Base-by-base conservation (phyloP, 1,139 yeast species). In the Geotrichum fermentans region DNA sequence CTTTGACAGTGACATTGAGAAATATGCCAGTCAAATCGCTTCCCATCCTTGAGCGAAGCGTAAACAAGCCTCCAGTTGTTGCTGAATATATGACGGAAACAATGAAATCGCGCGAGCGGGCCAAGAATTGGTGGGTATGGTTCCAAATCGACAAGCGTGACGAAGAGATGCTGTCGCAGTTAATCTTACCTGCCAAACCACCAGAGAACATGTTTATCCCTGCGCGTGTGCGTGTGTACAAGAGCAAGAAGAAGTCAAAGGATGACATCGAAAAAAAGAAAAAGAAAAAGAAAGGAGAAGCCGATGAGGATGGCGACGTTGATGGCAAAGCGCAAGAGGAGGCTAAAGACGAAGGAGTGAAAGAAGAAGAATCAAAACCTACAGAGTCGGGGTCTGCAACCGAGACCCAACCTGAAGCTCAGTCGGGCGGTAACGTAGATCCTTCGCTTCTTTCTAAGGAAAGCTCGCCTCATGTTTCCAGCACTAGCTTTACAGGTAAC, bases 141-240 rank as follows among this genome's bases (percentile, higher is more conserved):
- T 86, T 82, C 59, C 88, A 86, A 59, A 74, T 89, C 18, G 96
- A 88, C 64, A 92, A 89, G 3, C 76, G 78, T 46, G 80, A 83
- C 53, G 92, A 83, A 60, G 88, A 81, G 52, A 54, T 66, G 17
- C 46, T 58, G 32, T 67, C 63, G 39, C 47, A 56, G 11, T 53
- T 66, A 20, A 60, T 60, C 39, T 56, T 58, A 47, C 61, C 60
- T 1, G 63, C 65, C 2, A 53, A 52, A 30, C 61, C 60, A 16
- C 66, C 67, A 8, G 64, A 66, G 14, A 56, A 58, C 28, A 57
- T 59, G 51, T 56, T 56, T 20, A 55, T 59, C 14, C 56, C 58
- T 4, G 60, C 61, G 5, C 57, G 63, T 17, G 61, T 60, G 43
- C 56, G 67, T 5, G 61, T 56, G 33, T 62, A 63, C 54, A 63